These are phyloP conservation scores for Verticillium nubilum DNA, from an alignment of 2,329 filamentous ascomycete genomes.

Conservation along the genomic window DNA sequence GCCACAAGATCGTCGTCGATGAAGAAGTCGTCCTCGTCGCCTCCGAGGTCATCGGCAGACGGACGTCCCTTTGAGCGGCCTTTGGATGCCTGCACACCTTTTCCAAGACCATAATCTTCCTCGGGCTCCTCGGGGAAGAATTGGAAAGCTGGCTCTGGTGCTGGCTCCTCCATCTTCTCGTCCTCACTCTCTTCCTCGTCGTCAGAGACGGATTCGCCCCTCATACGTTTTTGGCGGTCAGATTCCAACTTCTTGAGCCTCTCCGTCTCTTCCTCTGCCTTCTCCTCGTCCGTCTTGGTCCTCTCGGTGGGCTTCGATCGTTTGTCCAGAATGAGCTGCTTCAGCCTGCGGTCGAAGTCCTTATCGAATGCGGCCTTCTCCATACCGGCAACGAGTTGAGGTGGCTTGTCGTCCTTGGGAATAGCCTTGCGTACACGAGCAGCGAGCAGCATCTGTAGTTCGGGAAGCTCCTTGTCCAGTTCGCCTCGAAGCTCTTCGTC, in stretches of 20 bases:
- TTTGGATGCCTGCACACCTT: conserved; percentile 41
- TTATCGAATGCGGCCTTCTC: conserved; percentile 69
- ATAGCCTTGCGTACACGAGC: conserved; percentile 32
- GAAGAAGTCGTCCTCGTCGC: conserved; percentile 91
- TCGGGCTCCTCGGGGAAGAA: conserved; percentile 38
- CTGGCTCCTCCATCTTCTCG: conserved; percentile 26
- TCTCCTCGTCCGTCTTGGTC: conserved; percentile 88
- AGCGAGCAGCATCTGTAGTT: conserved; percentile 68
- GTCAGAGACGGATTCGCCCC: conserved; percentile 66
- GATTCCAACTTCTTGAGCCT: conserved; percentile 77
- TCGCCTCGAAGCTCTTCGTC: conserved; percentile 83
- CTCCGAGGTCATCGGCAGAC: conserved; percentile 60
- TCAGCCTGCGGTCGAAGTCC: conserved; percentile 81
- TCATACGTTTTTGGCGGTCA: conserved; percentile 79
- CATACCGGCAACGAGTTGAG: conserved; percentile 39
- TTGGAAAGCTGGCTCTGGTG: conserved; percentile 23
- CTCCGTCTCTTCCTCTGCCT: conserved; percentile 68
- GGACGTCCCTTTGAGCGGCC: conserved; percentile 29
- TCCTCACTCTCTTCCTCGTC: conserved; percentile 43
- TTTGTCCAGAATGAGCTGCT: conserved; percentile 77
- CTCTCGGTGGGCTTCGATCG: conserved; percentile 80
- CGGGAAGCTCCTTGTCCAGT: conserved; percentile 76
- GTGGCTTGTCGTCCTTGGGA: conserved; percentile 16
- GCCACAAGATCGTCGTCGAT: conserved; percentile 87
- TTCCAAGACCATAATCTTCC: conserved; percentile 55